These are phyloP conservation scores for Ceratobasidium sp. DNA, from an alignment of 1,284 basidiomycete genomes.

Conservation along the genomic window DNA sequence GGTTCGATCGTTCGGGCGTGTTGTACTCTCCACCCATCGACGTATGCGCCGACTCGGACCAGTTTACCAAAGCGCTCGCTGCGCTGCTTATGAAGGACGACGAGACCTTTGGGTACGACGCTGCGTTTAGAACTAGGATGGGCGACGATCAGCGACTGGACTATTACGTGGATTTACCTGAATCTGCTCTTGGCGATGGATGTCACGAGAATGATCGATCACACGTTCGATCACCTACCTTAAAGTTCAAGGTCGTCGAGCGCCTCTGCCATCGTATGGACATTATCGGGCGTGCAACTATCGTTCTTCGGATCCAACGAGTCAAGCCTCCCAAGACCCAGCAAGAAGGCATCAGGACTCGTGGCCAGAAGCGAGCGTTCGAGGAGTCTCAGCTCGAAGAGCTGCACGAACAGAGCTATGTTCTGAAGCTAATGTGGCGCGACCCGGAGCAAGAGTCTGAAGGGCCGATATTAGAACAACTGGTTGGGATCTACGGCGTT, in stretches of 20 bases:
- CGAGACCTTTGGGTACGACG: constrained; percentile 19
- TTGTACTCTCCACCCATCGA: constrained; percentile 30
- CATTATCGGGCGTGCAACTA: constrained; percentile 24
- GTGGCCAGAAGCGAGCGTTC: constrained; percentile 13
- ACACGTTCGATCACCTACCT: not conserved
- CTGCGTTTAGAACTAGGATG: constrained; percentile 10
- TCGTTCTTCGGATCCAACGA: constrained; percentile 19
- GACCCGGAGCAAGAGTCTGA: constrained; percentile 15
- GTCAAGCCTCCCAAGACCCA: constrained; percentile 5
- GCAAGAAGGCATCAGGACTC: not conserved
- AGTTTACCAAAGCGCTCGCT: constrained; percentile 33
- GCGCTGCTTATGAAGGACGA: constrained; percentile 25
- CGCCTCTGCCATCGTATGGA: constrained; percentile 16
- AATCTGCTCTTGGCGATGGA: not conserved
- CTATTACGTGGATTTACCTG: constrained; percentile 38
- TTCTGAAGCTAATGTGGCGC: constrained; percentile 39
- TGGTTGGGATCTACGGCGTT: constrained; percentile 25
- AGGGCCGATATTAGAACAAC: not conserved
- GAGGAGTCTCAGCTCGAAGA: constrained; percentile 28
- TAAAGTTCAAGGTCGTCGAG: constrained; percentile 25
- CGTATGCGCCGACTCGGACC: constrained; percentile 4
- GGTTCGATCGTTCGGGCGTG: constrained; percentile 38
- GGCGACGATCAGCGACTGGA: not conserved
- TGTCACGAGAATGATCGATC: not conserved
- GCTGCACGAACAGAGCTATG: not conserved